These are phyloP conservation scores for Sherardia arvensis DNA, from an alignment of 257 asterid species.

Conservation along the genomic window DNA sequence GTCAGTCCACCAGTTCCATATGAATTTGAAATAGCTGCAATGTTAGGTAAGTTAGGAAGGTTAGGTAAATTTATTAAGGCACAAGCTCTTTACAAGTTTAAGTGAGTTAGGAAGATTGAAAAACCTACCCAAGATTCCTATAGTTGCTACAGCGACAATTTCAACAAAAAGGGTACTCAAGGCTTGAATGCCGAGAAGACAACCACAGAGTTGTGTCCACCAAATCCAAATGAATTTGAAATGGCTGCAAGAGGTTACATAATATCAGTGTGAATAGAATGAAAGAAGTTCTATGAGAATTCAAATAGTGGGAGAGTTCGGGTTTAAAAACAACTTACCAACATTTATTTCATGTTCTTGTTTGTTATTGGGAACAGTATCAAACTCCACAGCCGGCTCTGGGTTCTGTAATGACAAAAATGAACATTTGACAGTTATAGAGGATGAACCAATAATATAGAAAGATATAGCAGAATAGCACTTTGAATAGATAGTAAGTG, in stretches of 20 bases:
- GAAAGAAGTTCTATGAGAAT: neutral
- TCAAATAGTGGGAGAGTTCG: neutral
- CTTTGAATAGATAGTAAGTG: neutral
- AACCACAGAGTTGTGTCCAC: conserved; percentile 87
- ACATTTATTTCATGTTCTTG: conserved; percentile 75
- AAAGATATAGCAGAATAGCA: neutral
- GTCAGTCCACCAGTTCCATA: conserved; percentile 85
- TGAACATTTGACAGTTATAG: neutral
- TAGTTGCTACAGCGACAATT: neutral
- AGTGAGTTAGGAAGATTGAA: neutral
- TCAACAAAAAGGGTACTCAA: conserved; percentile 20
- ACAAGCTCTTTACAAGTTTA: neutral
- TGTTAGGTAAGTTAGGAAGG: neutral
- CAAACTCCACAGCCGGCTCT: conserved; percentile 79
- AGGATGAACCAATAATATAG: neutral
- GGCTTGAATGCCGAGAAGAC: conserved; percentile 80
- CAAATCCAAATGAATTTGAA: conserved; percentile 87
- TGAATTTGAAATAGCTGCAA: conserved; percentile 77
- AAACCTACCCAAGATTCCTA: neutral
- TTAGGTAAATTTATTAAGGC: neutral
- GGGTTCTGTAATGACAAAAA: conserved; percentile 44
- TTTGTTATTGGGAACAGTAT: conserved; percentile 68
- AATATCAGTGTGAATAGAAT: neutral
- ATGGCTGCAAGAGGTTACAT: conserved; percentile 42
- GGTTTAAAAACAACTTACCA: conserved; percentile 37